These are phyloP conservation scores for Sarocladium oryzae DNA, from an alignment of 2,329 filamentous ascomycete species.

Conservation along the genomic window DNA sequence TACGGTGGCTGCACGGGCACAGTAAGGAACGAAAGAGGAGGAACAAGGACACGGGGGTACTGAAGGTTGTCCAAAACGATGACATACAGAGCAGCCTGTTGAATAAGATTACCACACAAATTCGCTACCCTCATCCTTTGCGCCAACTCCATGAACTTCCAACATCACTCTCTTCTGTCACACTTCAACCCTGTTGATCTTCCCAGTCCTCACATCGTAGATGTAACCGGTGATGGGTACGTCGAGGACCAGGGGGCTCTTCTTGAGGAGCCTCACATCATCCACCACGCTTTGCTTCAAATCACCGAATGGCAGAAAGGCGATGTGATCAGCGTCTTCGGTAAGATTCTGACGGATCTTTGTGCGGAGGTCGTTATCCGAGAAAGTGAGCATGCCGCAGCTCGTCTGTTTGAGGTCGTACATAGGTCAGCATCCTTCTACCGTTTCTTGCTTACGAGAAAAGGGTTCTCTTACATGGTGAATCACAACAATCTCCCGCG, in stretches of 20 bases:
- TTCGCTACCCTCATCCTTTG: too few relatives aligned
- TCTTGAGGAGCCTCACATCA: constrained; percentile 59
- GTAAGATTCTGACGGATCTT: constrained; percentile 55
- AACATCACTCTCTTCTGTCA: neutral
- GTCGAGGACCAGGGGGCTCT: constrained; percentile 49
- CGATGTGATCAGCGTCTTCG: constrained; percentile 40
- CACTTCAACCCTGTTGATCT: constrained; percentile 25
- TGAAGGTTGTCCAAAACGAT: too few relatives aligned
- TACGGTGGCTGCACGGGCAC: too few relatives aligned
- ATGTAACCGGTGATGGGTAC: constrained; percentile 56
- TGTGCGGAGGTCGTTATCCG: constrained; percentile 47
- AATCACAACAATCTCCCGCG: constrained; percentile 65
- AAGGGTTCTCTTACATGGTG: constrained; percentile 46
- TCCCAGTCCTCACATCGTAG: constrained; percentile 72
- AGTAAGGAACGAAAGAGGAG: too few relatives aligned
- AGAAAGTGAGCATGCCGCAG: constrained; percentile 60
- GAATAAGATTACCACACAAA: too few relatives aligned
- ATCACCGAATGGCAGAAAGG: constrained; percentile 62
- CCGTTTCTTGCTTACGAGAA: too few relatives aligned
- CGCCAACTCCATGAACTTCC: neutral
- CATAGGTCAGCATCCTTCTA: too few relatives aligned
- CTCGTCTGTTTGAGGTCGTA: constrained; percentile 22
- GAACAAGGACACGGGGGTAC: too few relatives aligned
- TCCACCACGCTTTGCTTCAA: constrained; percentile 57
- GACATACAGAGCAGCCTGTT: too few relatives aligned